A percentile compares a stretch with the other conserved stretches of the same genome.
These are phyloP conservation scores for Oryza australiensis DNA, from an alignment of 176 grass and related monocot species.

Conservation along the genomic window DNA sequence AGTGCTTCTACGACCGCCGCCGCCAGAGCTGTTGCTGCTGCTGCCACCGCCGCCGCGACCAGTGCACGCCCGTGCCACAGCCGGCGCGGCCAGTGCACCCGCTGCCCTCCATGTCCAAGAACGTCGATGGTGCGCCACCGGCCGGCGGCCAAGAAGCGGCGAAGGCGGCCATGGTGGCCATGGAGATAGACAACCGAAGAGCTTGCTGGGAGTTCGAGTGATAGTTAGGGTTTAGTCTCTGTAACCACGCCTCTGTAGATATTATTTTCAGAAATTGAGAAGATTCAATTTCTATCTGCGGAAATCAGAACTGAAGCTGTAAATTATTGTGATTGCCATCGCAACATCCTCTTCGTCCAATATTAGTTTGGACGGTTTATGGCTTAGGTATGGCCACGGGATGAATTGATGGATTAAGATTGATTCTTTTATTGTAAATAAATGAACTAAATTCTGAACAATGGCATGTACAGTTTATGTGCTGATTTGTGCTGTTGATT, in stretches of 20 bases:
- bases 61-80: background rate
- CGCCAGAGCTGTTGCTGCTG: background rate
- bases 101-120: constrained; percentile 14
- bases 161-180: background rate
- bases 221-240: constrained; percentile 26
- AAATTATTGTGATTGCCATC: background rate
- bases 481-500: background rate
- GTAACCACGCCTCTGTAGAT: background rate
- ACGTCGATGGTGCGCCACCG: background rate
- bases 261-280: no score
- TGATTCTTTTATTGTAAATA: background rate
- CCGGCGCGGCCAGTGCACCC: background rate
- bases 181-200: background rate
- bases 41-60: background rate
- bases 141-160: background rate
- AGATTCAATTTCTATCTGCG: background rate
- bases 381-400: background rate
- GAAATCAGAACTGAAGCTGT: constrained; percentile 9
- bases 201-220: constrained; percentile 24
- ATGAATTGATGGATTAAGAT: background rate
- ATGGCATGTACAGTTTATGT: background rate
- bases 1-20: background rate
- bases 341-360: background rate
- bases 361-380: background rate
- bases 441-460: background rate